Evolutionary conservation across 2,329 filamentous ascomycete genomes (phyloP), one percentile per base, ranked within the genome.

Genomic region (Beauveria sp.): DNA sequence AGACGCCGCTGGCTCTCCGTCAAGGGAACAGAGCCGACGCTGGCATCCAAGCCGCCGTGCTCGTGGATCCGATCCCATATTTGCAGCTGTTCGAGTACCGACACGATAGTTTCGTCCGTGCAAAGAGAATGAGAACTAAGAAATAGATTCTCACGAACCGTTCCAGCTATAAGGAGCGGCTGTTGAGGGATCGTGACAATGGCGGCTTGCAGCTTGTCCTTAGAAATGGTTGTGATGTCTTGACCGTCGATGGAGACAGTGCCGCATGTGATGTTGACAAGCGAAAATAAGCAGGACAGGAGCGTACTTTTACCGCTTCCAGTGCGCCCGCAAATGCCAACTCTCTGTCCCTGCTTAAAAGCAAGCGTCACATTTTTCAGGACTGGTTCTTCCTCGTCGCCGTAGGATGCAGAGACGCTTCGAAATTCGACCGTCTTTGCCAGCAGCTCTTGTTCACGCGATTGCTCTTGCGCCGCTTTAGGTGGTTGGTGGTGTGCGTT

Each of bases 311-410:
- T 54, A 38, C 49, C 49, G 9, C 58, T 60, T 53, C 49, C 40
- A 45, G 40, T 52, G 49, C 49, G 49, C 5, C 58, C 49, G 14
- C 46, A 60, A 42, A 51, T 60, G 49, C 58, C 58, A 2, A 60
- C 49, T 34, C 40, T 24, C 57, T 51, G 46, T 9, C 56, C 56
- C 1, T 46, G 3, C 38, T 42, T 26, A 43, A 51, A 31, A 42
- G 31, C 1, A 42, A 42, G 45, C 16, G 46, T 18, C 20, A 59
- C 18, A 24, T 51, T 3, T 8, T 43, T 59, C 28, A 49, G 26
- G 34, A 50, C 45, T 42, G 28, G 34, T 20, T 51, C 46, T 31
- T 51, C 14, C 14, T 9, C 18, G n/a, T 20, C 28, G 14, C 56
- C 45, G 22, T 59, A 51, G 20, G 31, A 43, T 31, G 56, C 46